phyloP scores from a whole-genome alignment of 2,329 filamentous ascomycete genomes.

The Hypoxylon sp. region DNA sequence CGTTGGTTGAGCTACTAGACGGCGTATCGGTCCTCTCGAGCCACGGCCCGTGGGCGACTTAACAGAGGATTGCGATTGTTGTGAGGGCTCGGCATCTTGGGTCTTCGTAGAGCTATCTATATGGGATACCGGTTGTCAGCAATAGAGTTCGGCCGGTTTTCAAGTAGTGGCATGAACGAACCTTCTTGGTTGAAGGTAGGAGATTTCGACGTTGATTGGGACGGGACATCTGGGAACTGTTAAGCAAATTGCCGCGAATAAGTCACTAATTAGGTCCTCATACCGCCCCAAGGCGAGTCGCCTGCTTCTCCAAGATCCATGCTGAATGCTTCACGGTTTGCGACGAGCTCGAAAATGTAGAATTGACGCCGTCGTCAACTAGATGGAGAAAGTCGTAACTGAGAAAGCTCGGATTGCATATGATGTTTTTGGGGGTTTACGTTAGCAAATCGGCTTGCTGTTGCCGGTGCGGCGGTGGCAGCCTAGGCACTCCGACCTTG shows the following conservation, averaged over 20 bases:
- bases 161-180: slow-evolving; percentile 33
- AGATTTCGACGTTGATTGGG: slow-evolving; percentile 54
- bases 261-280: slow-evolving; percentile 40
- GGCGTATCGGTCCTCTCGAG: slow-evolving; percentile 61
- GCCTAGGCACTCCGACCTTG: slow-evolving; percentile 21
- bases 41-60: slow-evolving; percentile 50
- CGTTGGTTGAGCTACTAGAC: slow-evolving; percentile 81
- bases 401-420: slow-evolving; percentile 28
- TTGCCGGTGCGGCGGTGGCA: slow-evolving; percentile 32
- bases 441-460: slow-evolving; percentile 16
- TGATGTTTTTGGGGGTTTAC: slow-evolving; percentile 29
- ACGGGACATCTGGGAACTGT: slow-evolving; percentile 58
- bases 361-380: slow-evolving; percentile 31
- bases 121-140: slow-evolving; percentile 30
- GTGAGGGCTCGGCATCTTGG: slow-evolving; percentile 51
- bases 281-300: slow-evolving; percentile 63
- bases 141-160: background rate
- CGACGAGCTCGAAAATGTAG: slow-evolving; percentile 21
- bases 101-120: slow-evolving; percentile 47
- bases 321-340: slow-evolving; percentile 24
- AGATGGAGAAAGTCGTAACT: slow-evolving; percentile 19
- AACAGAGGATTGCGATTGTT: slow-evolving; percentile 52
- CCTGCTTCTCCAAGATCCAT: slow-evolving; percentile 63
- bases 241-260: slow-evolving; percentile 36
- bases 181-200: slow-evolving; percentile 50